These are phyloP conservation scores for Pholiota conissans DNA, from an alignment of 768 basidiomycete species.

Conservation along the genomic window DNA sequence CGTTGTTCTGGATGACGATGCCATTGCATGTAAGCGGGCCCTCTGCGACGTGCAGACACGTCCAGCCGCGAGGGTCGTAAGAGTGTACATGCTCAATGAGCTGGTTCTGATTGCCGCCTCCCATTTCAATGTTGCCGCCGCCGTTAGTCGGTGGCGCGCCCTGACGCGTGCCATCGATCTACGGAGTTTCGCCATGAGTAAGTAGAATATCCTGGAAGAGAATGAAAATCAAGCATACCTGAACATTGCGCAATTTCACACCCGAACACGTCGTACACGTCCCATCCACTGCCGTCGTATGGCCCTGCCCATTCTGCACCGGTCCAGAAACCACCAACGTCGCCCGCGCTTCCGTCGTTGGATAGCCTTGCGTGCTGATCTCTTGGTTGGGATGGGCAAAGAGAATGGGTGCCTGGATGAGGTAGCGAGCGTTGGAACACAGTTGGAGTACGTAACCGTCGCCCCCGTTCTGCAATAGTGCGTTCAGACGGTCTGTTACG, in stretches of 20 bases:
- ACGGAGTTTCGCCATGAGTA: too few species aligned
- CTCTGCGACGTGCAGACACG: constrained; percentile 77
- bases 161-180: constrained; percentile 76
- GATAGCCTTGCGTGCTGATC: constrained; percentile 80
- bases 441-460: constrained; percentile 64
- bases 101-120: constrained; percentile 71
- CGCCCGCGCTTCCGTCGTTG: constrained; percentile 65
- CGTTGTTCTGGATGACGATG: constrained; percentile 73
- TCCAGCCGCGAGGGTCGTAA: constrained; percentile 79
- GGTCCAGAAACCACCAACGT: constrained; percentile 69
- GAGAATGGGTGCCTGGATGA: constrained; percentile 62
- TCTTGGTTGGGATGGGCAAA: constrained; percentile 74
- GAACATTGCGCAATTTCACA: constrained; percentile 68
- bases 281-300: constrained; percentile 74
- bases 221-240: constrained; percentile 40
- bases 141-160: constrained; percentile 53
- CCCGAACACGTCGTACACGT: constrained; percentile 59
- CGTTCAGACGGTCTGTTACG: constrained; percentile 67
- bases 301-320: constrained; percentile 58
- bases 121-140: constrained; percentile 85
- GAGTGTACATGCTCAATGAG: constrained; percentile 76
- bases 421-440: constrained; percentile 63
- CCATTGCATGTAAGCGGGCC: constrained; percentile 67
- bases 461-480: constrained; percentile 63
- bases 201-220: too few species aligned